Conservation (phyloP, 176 grass and related monocot genomes). For the Oryza australiensis region DNA sequence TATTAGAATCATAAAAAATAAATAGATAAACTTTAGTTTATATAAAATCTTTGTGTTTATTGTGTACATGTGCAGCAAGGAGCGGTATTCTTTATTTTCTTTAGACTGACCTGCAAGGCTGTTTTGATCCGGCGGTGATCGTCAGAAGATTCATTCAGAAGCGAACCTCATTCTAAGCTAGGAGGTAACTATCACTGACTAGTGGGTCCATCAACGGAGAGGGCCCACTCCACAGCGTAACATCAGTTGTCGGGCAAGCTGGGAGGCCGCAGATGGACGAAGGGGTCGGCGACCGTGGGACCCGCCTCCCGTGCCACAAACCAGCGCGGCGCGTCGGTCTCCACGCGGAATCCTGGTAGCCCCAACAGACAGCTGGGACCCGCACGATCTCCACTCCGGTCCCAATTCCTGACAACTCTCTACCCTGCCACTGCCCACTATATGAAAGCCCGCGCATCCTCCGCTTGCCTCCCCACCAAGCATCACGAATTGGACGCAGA, state of each 20-base stretch:
- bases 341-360: background rate
- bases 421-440: background rate
- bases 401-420: background rate
- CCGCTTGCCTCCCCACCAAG: constrained; percentile 23
- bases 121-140: background rate
- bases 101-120: background rate
- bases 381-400: background rate
- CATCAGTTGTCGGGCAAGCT: background rate
- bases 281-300: background rate
- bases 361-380: background rate
- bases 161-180: background rate
- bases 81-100: background rate
- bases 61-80: background rate
- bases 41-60: background rate
- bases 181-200: background rate
- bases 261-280: constrained; percentile 4
- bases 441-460: background rate
- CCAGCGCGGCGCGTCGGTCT: background rate
- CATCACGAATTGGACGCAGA: constrained; percentile 31
- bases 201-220: background rate
- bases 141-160: constrained; percentile 11
- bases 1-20: background rate
- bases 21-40: background rate
- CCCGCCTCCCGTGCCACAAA: background rate
- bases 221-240: background rate